Conservation (phyloP, 169 alveolate species). For the Amoebophrya sp. region DNA sequence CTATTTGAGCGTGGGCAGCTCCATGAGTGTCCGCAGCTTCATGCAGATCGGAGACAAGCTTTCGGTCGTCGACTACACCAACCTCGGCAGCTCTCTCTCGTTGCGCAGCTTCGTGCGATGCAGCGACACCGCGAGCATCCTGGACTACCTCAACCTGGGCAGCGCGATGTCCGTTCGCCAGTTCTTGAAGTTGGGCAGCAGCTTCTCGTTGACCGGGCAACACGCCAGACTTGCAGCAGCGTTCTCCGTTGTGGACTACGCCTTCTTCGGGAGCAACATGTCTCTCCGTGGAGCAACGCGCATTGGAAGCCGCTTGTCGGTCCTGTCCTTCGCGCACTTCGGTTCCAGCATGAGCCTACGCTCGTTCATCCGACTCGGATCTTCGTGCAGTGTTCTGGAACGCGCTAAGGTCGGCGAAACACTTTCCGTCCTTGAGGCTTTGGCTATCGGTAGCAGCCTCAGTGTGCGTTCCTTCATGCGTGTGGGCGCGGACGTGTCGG, state of each 20-base stretch:
- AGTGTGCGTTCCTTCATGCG: not conserved
- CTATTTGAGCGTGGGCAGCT: too few species aligned
- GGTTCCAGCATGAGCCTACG: not conserved
- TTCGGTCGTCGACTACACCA: not conserved
- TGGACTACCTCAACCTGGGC: not conserved
- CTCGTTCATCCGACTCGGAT: not conserved
- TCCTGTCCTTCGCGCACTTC: not conserved
- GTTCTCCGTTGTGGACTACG: not conserved
- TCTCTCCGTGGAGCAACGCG: not conserved
- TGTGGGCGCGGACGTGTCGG: not conserved
- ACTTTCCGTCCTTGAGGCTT: not conserved
- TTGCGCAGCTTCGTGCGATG: not conserved
- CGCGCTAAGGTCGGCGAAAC: not conserved
- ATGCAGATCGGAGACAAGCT: too few species aligned
- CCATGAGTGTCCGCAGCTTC: too few species aligned
- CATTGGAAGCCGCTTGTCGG: not conserved
- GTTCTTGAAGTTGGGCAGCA: not conserved
- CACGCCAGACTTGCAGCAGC: not conserved
- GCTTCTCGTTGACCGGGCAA: not conserved
- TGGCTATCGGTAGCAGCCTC: not conserved
- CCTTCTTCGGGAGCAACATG: not conserved
- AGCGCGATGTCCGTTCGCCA: not conserved
- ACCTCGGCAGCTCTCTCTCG: not conserved
- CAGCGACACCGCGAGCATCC: not conserved
- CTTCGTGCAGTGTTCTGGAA: not conserved